Evolutionary conservation across 345 rosid species (phyloP), one percentile per base, ranked within the genome.

Genomic region (Brassica nigra): DNA sequence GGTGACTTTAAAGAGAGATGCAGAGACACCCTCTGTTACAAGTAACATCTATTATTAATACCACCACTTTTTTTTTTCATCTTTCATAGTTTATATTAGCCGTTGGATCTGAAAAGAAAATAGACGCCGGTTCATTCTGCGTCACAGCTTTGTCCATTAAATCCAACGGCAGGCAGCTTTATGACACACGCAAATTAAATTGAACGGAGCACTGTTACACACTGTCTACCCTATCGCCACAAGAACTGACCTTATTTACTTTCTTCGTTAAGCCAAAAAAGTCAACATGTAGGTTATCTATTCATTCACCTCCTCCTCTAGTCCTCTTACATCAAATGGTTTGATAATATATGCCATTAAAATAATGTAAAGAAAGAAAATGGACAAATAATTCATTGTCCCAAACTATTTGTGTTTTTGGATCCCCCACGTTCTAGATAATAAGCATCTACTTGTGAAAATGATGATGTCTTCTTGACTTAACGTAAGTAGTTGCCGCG

Each of bases 81-180:
- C n/a, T 4, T 10, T 0, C 4, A 27, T 2, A 9, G 10, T 20
- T 2, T 1, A 6, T 49, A 5, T n/a, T 49, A 49, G 57, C 57
- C 82, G 84, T 82, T 77, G 76, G 81, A 72, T 73, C 62, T 66
- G 66, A 67, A 77, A 66, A 81, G 18, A 69, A 77, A 54, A 68
- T 74, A 81, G 42, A 69, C 39, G 81, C 78, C 81, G 84, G 47
- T 81, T 77, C 70, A 37, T 76, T 66, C 78, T 77, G 81, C 81
- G 78, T 62, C 78, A 73, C 78, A 77, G 78, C 80, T 81, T 81
- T 77, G 74, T 73, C 73, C 23, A 66, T 81, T 81, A 77, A 82
- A 82, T 82, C 84, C 79, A 82, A 82, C 84, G 84, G 84, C 79
- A 68, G 42, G 28, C 84, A 82, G 79, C 84, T 78, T 82, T 74